Evolutionary conservation across 495 filamentous ascomycete species (phyloP).

Genomic region (Trichoderma parareesei): DNA sequence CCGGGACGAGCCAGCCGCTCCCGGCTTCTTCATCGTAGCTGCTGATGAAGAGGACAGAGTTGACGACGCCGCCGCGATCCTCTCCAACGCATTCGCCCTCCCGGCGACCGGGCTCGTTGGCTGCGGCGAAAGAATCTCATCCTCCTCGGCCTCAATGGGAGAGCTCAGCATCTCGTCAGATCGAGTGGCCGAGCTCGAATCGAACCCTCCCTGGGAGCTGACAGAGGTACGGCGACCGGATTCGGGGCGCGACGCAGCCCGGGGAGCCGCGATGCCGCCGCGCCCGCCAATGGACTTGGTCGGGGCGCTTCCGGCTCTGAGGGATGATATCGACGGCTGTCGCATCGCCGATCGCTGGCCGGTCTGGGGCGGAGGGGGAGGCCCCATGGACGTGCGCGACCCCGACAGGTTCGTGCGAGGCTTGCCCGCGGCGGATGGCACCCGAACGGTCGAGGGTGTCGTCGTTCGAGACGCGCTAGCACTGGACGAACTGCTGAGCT

Average conservation of each 20-base stretch:
- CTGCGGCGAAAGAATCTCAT: conserved; percentile 33
- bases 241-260: conserved; percentile 24
- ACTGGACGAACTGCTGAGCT: conserved; percentile 51
- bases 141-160: conserved; percentile 34
- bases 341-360: conserved; percentile 21
- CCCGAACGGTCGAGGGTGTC: conserved; percentile 44
- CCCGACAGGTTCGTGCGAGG: conserved; percentile 41
- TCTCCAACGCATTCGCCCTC: conserved; percentile 37
- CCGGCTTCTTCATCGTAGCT: conserved; percentile 22
- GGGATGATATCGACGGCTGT: conserved; percentile 27
- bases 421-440: conserved; percentile 37
- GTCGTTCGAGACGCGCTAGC: conserved; percentile 51
- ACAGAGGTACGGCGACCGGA: conserved; percentile 34
- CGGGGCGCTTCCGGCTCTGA: conserved; percentile 20
- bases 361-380: conserved; percentile 38
- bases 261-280: conserved; percentile 23
- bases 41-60: conserved; percentile 21
- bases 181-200: conserved; percentile 20
- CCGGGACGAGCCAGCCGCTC: conserved; percentile 21
- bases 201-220: conserved; percentile 31
- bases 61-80: conserved; percentile 31
- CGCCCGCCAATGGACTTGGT: conserved; percentile 30
- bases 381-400: conserved; percentile 59
- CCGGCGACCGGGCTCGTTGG: conserved; percentile 39
- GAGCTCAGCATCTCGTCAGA: conserved; percentile 25